Percentiles rank a stretch among this genome's conserved stretches.
Evolutionary conservation across 1,284 basidiomycete genomes (phyloP).

Genomic region (Moesziomyces sp.): DNA sequence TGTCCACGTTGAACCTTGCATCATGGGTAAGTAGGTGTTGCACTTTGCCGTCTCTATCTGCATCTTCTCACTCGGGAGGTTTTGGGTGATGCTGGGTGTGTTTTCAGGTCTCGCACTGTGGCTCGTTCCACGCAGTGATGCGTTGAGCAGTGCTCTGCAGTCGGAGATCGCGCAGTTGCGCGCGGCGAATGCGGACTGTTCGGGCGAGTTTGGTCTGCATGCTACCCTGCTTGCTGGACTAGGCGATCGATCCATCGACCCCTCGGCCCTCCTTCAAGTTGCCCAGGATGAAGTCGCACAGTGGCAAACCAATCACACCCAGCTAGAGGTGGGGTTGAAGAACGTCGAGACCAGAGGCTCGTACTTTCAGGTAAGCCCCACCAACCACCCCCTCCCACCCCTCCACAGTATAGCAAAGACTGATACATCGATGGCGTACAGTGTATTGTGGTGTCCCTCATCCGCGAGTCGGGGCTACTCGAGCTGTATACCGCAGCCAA

Average conservation of each 20-base stretch:
- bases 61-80: too few species aligned
- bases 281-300: neutral
- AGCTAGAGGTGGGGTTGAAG: neutral
- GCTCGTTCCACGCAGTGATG: constrained; percentile 11
- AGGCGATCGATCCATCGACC: constrained; percentile 7
- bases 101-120: constrained; percentile 41
- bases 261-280: constrained; percentile 1
- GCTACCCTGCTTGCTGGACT: constrained; percentile 35
- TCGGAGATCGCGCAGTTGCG: constrained; percentile 4
- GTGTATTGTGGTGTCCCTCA: neutral
- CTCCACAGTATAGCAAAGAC: too few species aligned
- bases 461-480: neutral
- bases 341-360: neutral
- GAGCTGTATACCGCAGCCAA: constrained; percentile 14
- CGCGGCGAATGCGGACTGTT: neutral
- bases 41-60: neutral
- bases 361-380: neutral
- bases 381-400: too few species aligned
- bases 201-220: constrained; percentile 20
- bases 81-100: neutral
- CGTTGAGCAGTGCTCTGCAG: neutral
- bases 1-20: neutral
- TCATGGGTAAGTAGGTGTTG: neutral
- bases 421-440: neutral
- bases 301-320: constrained; percentile 2